Base-by-base conservation (phyloP, 2,329 filamentous ascomycete genomes). In the Cercospora sesami region DNA sequence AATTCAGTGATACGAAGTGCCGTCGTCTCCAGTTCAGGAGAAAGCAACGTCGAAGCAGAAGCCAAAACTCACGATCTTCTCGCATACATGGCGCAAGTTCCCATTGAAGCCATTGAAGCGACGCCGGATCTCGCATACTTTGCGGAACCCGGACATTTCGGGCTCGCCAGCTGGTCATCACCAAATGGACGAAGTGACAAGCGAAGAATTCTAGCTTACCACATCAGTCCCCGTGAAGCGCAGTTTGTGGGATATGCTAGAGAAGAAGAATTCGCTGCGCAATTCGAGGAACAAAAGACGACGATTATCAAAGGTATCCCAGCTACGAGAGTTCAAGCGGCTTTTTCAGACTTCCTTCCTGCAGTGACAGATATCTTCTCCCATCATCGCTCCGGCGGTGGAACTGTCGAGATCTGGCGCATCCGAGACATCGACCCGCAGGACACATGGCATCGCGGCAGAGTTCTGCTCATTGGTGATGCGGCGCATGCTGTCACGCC, bases 61-160 rank as follows among this genome's bases (percentile, higher is more conserved):
- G 68, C 62, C 12, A 61, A n/a, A 18, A 67, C 62, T 4, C 68
- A 69, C 36, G 65, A 67, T 42, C 59, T 69, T 4, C 53, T 67
- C 12, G 68, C 68, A 26, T 69, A 67, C 42, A 69, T 69, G 68
- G 59, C 62, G 2, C 65, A 67, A 31, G 28, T 69, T 7, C 61
- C 65, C 7, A n/a, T 67, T 3, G 33, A 58, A 12, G 36, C 58
- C 16, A 33, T 67, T n/a, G 33, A 64, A 30, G 45, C 12, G 0
- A 42, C 39, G 6, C 33, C 61, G 0, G 65, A 62, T 10, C 63
- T 69, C 31, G 16, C 45, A 4, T 69, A 30, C 18, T 60, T 69
- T 21, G 55, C 65, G 9, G 62, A 65, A 18, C 31, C 62, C 4
- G 36, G 23, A 14, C 57, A 60, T 14, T 65, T 62, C 14, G 68